A percentile compares a stretch with the other conserved stretches of the same genome.
These are phyloP conservation scores for Yarrowia sp. DNA, from an alignment of 805 yeast genomes.

Conservation along the genomic window DNA sequence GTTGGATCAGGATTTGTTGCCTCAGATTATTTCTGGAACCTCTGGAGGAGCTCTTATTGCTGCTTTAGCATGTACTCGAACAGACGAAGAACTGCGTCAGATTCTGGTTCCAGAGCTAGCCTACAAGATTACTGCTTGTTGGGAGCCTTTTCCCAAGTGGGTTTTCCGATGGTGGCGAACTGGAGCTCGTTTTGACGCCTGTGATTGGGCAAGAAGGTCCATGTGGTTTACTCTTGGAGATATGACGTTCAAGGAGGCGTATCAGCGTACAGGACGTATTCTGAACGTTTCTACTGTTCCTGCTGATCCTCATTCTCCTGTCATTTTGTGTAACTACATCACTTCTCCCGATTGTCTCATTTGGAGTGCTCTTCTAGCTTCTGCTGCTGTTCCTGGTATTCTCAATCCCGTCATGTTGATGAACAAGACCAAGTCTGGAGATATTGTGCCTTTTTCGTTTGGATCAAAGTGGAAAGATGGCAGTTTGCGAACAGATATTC, in stretches of 20 bases:
- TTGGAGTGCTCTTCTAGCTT: slow-evolving; percentile 75
- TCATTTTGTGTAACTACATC: slow-evolving; percentile 67
- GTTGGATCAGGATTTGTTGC: slow-evolving; percentile 62
- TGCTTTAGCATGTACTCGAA: slow-evolving; percentile 64
- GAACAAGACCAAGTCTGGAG: slow-evolving; percentile 52
- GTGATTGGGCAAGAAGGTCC: slow-evolving; percentile 67
- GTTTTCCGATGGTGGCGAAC: slow-evolving; percentile 63
- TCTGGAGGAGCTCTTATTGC: slow-evolving; percentile 81
- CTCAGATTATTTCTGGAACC: slow-evolving; percentile 70
- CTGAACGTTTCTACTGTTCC: slow-evolving; percentile 77
- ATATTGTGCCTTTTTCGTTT: slow-evolving; percentile 62
- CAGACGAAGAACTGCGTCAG: slow-evolving; percentile 59
- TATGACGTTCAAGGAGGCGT: slow-evolving; percentile 67
- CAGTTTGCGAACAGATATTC: slow-evolving; percentile 72
- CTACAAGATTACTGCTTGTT: slow-evolving; percentile 63
- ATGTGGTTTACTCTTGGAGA: slow-evolving; percentile 72
- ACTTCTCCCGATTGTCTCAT: slow-evolving; percentile 77
- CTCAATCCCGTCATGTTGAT: slow-evolving; percentile 74
- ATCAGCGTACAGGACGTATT: slow-evolving; percentile 62
- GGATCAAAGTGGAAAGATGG: slow-evolving; percentile 81
- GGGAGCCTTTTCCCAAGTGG: slow-evolving; percentile 59
- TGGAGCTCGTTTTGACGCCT: slow-evolving; percentile 74
- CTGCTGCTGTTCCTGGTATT: slow-evolving; percentile 81
- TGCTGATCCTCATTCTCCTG: slow-evolving; percentile 77
- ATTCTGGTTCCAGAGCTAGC: slow-evolving; percentile 61